phyloP scores from a whole-genome alignment of 345 rosid species.

The Orychophragmus violaceus region DNA sequence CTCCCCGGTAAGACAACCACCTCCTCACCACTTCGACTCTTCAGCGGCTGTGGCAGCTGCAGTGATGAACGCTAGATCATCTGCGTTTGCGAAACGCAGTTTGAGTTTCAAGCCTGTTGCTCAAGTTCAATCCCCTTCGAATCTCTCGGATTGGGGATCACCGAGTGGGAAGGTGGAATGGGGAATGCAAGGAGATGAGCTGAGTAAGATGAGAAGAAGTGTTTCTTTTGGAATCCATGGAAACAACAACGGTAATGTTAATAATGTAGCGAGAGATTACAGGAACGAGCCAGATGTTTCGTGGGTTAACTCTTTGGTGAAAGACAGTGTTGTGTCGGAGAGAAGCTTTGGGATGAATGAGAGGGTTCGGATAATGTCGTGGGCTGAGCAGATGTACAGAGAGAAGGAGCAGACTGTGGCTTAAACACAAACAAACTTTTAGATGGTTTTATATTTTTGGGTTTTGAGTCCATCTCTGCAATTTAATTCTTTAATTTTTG shows the following conservation, averaged over 20 bases:
- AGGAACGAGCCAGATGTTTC: conserved; percentile 83
- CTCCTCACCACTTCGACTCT: conserved; percentile 51
- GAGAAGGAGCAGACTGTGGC: conserved; percentile 93
- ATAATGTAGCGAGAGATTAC: conserved; percentile 20
- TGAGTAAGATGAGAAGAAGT: conserved; percentile 75
- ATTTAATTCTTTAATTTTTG: conserved; percentile 16
- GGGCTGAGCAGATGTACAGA: conserved; percentile 84
- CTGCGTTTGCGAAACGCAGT: conserved; percentile 83
- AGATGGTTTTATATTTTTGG: not conserved
- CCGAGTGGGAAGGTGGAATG: conserved; percentile 87
- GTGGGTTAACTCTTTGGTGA: conserved; percentile 84
- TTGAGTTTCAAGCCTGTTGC: conserved; percentile 52
- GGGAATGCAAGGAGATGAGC: conserved; percentile 89
- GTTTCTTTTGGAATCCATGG: conserved; percentile 77
- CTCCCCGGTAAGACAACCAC: conserved; percentile 38
- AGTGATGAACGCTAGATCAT: conserved; percentile 85
- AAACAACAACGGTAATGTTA: conserved; percentile 25
- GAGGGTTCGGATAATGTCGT: conserved; percentile 19
- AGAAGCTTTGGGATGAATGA: conserved; percentile 23
- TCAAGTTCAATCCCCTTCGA: conserved; percentile 36
- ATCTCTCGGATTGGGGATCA: conserved; percentile 67
- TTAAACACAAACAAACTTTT: conserved; percentile 21
- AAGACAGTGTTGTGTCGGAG: conserved; percentile 39
- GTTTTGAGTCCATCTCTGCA: not conserved
- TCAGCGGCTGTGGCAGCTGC: conserved; percentile 86